Base-by-base conservation (phyloP, 176 grass and related monocot genomes). In the Dactylis glomerata region DNA sequence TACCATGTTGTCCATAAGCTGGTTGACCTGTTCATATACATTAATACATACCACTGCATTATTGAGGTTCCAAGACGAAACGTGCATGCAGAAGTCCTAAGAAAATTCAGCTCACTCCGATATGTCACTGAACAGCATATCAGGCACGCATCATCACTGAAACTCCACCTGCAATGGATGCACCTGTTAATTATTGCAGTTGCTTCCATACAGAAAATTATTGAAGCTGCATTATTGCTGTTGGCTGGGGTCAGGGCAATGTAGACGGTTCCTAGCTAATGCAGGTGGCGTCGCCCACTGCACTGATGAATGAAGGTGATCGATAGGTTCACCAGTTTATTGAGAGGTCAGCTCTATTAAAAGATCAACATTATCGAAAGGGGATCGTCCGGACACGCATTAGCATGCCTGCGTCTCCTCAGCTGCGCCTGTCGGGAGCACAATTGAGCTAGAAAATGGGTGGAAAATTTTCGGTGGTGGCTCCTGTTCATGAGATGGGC, bases 371-470 rank as follows among this genome's bases (percentile, higher is more conserved):
- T 85, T 71, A 81, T 12, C 20, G 61, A 64, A 73, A 77, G 26
- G n/a, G 28, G 81, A n/a, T 17, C 15, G 13, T 54, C 65, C 27
- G 75, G 24, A 62, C 32, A 78, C 11, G 66, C 55, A 82, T 56
- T 44, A 65, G 72, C 83, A 76, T 37, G 47, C 55, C 26, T 34
- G 20, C 46, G 27, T 66, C 26, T 20, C 2, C 57, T 46, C 82
- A 75, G 0, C 56, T 81, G 83, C 20, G 83, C 32, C 63, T 90
- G 74, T 86, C 74, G 37, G 84, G 66, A 66, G 80, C 80, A 87
- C 83, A 83, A 87, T 90, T 83, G 88, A 87, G 80, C 30, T 12
- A 28, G 22, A 58, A 83, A 82, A 50, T 11, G 50, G 17, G 68
- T 22, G 72, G 34, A 37, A 47, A 19, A 14, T 40, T 6, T 44